Evolutionary conservation across 495 filamentous ascomycete species (phyloP).

Genomic region (Aspergillus homomorphus): DNA sequence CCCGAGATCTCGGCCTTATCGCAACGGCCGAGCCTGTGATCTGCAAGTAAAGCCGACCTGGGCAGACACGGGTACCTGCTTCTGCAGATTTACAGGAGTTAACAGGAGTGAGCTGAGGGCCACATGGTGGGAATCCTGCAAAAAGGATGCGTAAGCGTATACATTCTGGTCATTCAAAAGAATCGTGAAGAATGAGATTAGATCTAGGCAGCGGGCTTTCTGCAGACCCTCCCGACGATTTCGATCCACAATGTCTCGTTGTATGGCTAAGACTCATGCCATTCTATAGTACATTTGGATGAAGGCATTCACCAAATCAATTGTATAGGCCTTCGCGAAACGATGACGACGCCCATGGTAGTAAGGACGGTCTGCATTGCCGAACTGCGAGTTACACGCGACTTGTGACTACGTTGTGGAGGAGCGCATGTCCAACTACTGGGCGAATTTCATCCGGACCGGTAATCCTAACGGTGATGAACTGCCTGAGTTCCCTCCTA

Average conservation of each 20-base stretch:
- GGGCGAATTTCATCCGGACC: conserved; percentile 26
- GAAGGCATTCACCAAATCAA: too few species aligned
- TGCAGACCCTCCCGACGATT: background rate
- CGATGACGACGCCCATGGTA: background rate
- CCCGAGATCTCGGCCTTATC: conserved; percentile 1
- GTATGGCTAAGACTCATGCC: too few species aligned
- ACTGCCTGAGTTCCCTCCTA: conserved; percentile 3
- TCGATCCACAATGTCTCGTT: background rate
- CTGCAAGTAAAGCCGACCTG: background rate
- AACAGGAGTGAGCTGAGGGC: too few species aligned
- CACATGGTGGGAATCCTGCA: background rate
- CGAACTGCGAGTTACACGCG: background rate
- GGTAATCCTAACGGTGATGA: conserved; percentile 24
- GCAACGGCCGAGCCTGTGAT: background rate
- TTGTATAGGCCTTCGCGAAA: background rate
- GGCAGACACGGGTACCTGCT: background rate
- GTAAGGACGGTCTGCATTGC: background rate
- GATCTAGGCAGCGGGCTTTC: background rate
- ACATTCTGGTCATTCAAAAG: too few species aligned
- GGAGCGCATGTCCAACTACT: conserved; percentile 19
- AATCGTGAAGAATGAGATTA: background rate
- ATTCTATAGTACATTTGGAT: too few species aligned
- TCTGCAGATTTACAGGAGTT: background rate
- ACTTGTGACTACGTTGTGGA: conserved; percentile 16
- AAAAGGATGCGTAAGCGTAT: background rate